Percentiles rank a stretch among this genome's conserved stretches.
phyloP scores from a whole-genome alignment of 208 protist species.

The Leishmania amazonensis region DNA sequence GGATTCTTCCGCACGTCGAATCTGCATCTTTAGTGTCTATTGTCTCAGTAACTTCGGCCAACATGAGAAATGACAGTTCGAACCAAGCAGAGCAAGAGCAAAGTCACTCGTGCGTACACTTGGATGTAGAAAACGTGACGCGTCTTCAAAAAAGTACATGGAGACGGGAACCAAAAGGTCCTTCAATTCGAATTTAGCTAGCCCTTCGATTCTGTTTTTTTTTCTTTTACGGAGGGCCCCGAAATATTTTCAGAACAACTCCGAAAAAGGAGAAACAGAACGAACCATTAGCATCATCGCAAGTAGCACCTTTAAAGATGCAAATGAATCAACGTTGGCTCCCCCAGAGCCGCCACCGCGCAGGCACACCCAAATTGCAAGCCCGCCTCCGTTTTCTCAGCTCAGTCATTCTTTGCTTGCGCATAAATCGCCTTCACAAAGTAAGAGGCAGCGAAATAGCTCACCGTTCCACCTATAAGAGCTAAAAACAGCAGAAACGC shows the following conservation, averaged over 20 bases:
- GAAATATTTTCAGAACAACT: slow-evolving; percentile 11
- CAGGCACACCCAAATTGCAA: neutral
- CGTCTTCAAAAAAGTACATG: too few species aligned
- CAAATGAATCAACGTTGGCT: neutral
- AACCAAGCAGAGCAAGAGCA: neutral
- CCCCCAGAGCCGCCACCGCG: neutral
- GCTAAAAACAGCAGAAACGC: slow-evolving; percentile 27
- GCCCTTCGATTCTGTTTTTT: neutral
- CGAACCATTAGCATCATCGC: neutral
- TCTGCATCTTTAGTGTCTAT: neutral
- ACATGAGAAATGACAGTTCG: neutral
- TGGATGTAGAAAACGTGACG: neutral
- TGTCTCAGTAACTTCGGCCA: neutral
- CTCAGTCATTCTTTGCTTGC: slow-evolving; percentile 52
- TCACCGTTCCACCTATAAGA: slow-evolving; percentile 43
- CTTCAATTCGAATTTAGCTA: neutral
- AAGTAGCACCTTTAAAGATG: neutral
- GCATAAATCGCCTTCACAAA: slow-evolving; percentile 62
- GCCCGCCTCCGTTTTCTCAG: neutral
- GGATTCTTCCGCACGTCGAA: neutral
- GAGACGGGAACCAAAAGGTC: neutral
- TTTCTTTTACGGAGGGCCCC: neutral
- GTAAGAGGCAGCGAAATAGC: slow-evolving; percentile 39
- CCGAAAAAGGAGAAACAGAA: neutral
- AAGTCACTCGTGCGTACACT: neutral